Evolutionary conservation across 208 protist species (phyloP).

Genomic region (Leishmania major): DNA sequence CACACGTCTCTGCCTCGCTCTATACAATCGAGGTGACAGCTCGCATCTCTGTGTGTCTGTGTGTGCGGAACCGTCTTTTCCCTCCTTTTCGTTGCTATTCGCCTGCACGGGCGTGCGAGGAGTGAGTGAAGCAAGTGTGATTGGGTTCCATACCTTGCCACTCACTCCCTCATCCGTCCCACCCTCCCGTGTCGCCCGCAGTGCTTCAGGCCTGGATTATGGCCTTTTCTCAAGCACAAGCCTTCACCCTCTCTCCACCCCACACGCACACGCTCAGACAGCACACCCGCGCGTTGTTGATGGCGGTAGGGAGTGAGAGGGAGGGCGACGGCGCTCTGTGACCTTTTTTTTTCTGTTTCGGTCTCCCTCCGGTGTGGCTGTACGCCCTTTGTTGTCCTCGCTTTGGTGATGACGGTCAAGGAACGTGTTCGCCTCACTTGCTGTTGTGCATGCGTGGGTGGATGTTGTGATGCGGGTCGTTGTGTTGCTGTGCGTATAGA

Average conservation of each 20-base stretch:
- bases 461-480: not conserved
- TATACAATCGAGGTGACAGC: not conserved
- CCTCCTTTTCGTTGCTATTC: not conserved
- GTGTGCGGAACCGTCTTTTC: not conserved
- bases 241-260: not conserved
- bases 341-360: not conserved
- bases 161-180: not conserved
- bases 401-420: not conserved
- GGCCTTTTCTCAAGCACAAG: not conserved
- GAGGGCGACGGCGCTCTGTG: not conserved
- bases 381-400: not conserved
- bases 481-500: not conserved
- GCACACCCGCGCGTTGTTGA: not conserved
- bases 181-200: not conserved
- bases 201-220: not conserved
- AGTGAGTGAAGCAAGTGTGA: not conserved
- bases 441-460: not conserved
- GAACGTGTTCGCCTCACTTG: not conserved
- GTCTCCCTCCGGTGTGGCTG: not conserved
- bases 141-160: not conserved
- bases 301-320: not conserved
- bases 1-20: not conserved
- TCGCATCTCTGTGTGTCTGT: no score
- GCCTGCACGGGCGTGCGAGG: not conserved
- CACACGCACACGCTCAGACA: not conserved